A percentile compares a stretch with the other conserved stretches of the same genome.
These are phyloP conservation scores for Oryza glumipatula DNA, from an alignment of 176 grass and related monocot species.

Conservation along the genomic window DNA sequence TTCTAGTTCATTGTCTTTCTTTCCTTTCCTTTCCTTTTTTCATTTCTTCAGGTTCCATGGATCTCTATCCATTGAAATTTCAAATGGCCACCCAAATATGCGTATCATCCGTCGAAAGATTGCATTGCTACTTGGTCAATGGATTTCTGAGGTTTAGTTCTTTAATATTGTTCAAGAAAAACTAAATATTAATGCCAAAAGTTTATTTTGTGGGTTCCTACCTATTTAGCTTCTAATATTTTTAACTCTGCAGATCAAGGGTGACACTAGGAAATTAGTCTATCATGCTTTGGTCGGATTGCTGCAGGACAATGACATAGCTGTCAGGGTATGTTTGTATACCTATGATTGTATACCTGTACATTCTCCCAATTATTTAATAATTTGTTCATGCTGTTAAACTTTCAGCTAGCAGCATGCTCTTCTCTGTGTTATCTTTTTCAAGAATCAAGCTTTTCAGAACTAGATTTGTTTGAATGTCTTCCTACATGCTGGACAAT, in stretches of 20 bases:
- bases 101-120: slow-evolving; percentile 92
- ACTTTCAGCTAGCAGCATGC: slow-evolving; percentile 92
- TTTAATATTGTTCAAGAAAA: slow-evolving; percentile 44
- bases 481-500: slow-evolving; percentile 95
- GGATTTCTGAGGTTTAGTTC: slow-evolving; percentile 91
- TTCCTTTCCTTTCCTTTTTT: neutral
- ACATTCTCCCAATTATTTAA: slow-evolving; percentile 44
- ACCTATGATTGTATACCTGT: slow-evolving; percentile 12
- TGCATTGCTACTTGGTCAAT: slow-evolving; percentile 89
- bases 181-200: slow-evolving; percentile 13
- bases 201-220: slow-evolving; percentile 26
- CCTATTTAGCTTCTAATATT: slow-evolving; percentile 44
- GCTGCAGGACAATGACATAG: slow-evolving; percentile 84
- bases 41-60: slow-evolving; percentile 76
- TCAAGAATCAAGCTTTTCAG: slow-evolving; percentile 96
- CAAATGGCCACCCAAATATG: slow-evolving; percentile 95
- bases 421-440: slow-evolving; percentile 94
- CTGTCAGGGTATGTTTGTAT: slow-evolving; percentile 73
- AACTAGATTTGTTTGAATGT: slow-evolving; percentile 90
- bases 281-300: slow-evolving; percentile 90
- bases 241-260: slow-evolving; percentile 79
- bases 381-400: slow-evolving; percentile 36
- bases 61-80: slow-evolving; percentile 85
- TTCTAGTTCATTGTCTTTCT: neutral
- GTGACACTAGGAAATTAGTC: slow-evolving; percentile 81